phyloP scores from a whole-genome alignment of 2,329 filamentous ascomycete species.

The Fusarium sp. region DNA sequence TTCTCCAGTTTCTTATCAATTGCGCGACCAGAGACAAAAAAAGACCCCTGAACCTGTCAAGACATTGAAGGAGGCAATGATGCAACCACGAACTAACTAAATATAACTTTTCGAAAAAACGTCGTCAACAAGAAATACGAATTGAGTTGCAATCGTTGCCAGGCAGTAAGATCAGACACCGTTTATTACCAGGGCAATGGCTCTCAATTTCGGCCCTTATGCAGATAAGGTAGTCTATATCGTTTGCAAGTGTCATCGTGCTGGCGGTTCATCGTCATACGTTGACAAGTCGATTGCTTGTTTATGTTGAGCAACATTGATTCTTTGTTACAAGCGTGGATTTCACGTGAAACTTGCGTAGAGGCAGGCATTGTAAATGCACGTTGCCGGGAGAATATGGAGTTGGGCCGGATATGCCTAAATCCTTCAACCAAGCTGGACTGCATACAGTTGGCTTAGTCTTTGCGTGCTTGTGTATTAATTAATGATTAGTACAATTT shows the following conservation, averaged over 20 bases:
- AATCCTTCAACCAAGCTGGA: not conserved
- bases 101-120: not conserved
- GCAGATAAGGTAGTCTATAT: not conserved
- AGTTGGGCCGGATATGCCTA: not conserved
- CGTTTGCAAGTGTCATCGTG: not conserved
- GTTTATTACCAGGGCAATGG: not conserved
- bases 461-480: not conserved
- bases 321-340: not conserved
- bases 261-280: not conserved
- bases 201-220: not conserved
- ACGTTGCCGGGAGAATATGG: not conserved
- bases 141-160: not conserved
- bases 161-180: not conserved
- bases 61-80: not conserved
- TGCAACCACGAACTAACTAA: slow-evolving; percentile 4
- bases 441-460: not conserved
- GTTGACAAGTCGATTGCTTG: not conserved
- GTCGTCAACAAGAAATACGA: not conserved
- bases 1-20: slow-evolving; percentile 30
- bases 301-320: not conserved
- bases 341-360: not conserved
- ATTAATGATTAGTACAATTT: not conserved
- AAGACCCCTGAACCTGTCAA: slow-evolving; percentile 17
- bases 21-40: slow-evolving; percentile 2
- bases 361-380: not conserved